Base-by-base conservation (phyloP, 1,284 basidiomycete species). In the Rhodotorula sp. region DNA sequence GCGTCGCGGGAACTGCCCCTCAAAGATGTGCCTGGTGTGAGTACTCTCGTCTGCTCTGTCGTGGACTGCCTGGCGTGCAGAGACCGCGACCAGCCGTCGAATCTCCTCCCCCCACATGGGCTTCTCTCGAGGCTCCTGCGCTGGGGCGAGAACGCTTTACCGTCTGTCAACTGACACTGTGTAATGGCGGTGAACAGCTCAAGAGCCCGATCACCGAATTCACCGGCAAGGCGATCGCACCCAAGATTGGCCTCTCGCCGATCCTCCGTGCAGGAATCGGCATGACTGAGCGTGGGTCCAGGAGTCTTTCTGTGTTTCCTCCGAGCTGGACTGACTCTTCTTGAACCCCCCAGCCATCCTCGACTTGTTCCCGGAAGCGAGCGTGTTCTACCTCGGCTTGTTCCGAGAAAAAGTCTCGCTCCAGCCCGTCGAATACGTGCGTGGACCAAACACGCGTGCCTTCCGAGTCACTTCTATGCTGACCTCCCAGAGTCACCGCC, bases 191-290 rank as follows among this genome's bases (percentile, higher is more conserved):
- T 43, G 10, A 12, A 43, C 58, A 76, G 75, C 64, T 76, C 29
- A 46, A 72, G 58, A 69, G 82, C 8, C 83, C 84, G 60, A 78
- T 84, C 47, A 80, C 82, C 1, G 64, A 78, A 15, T 84, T 81
- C 73, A 82, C 81, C 0, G 83, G 83, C 51, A 77, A 80, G 46
- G 76, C 79, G n/a, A 76, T 84, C 61, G 79, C 80, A 10, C 78
- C 90, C 23, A 86, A 87, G 62, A 87, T 98, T 70, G 95, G 92
- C 12, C 82, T 98, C 65, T 90, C 91, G 4, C 95, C 95, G 48
- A 92, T 98, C 79, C 84, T 98, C 68, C 89, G 95, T 63, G 95
- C 95, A 21, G 95, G 95, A 29, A 84, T 95, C 69, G 93, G 93
- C n/a, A 94, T 98, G 91, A 88, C 91, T 0, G 93, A 97, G 77